A percentile compares a stretch with the other conserved stretches of the same genome.
Evolutionary conservation across 108 stramenopile genomes (phyloP).

Genomic region (Nitzschia inconspicua): DNA sequence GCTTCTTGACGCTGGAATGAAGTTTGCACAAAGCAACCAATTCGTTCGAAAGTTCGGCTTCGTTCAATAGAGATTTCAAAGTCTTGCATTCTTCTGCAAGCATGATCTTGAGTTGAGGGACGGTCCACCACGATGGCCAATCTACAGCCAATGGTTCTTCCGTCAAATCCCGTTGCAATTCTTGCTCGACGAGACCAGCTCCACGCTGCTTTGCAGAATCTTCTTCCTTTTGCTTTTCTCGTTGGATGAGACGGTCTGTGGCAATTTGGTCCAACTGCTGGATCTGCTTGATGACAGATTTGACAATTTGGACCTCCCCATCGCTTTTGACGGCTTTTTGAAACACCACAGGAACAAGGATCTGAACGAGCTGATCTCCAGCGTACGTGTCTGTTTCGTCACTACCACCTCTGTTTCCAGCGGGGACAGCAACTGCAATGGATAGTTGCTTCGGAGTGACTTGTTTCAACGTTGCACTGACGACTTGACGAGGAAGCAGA

Average conservation of each 20-base stretch:
- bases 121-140: slow-evolving; percentile 23
- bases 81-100: slow-evolving; percentile 1
- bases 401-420: neutral
- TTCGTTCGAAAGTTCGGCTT: slow-evolving; percentile 17
- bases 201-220: neutral
- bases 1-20: neutral
- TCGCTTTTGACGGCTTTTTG: neutral
- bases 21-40: slow-evolving; percentile 1
- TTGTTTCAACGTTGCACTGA: neutral
- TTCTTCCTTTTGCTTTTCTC: too few species aligned
- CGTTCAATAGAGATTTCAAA: slow-evolving; percentile 21
- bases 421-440: slow-evolving; percentile 8
- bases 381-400: too few species aligned
- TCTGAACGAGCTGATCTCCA: slow-evolving; percentile 1
- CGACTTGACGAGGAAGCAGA: neutral
- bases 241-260: neutral
- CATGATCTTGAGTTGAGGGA: neutral
- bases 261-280: neutral
- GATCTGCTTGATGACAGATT: neutral
- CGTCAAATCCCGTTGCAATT: neutral
- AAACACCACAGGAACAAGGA: slow-evolving; percentile 1
- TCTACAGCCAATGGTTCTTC: neutral
- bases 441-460: neutral
- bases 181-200: neutral
- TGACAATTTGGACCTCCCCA: neutral